Percentiles rank a stretch among this genome's conserved stretches.
phyloP scores from a whole-genome alignment of 805 yeast species.

The Sugiyamaella lignohabitans region DNA sequence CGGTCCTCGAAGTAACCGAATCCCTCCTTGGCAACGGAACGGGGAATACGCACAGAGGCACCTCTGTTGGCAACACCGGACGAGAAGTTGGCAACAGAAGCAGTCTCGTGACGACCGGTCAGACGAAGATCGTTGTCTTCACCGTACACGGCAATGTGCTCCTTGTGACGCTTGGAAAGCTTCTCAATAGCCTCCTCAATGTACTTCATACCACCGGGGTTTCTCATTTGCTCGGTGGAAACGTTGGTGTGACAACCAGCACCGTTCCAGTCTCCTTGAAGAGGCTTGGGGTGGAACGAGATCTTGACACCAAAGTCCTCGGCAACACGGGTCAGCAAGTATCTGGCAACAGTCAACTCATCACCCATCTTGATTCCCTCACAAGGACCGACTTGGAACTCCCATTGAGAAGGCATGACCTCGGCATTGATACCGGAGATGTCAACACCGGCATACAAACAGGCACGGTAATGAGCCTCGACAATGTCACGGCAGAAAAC shows the following conservation, averaged over 20 bases:
- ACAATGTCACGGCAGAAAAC: conserved; percentile 97
- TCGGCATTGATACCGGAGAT: conserved; percentile 98
- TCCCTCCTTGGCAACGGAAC: conserved; percentile 97
- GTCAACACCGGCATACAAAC: conserved; percentile 84
- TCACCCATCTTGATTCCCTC: conserved; percentile 95
- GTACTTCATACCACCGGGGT: conserved; percentile 90
- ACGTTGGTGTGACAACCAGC: conserved; percentile 99
- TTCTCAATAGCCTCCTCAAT: conserved; percentile 90
- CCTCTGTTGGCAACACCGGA: conserved; percentile 99
- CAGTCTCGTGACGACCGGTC: conserved; percentile 98
- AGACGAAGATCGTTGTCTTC: conserved; percentile 91
- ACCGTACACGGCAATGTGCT: conserved; percentile 94
- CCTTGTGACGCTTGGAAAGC: conserved; percentile 92
- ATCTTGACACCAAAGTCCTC: conserved; percentile 99
- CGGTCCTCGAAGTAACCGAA: conserved; percentile 99
- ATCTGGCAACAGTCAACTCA: conserved; percentile 94
- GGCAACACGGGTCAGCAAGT: conserved; percentile 86
- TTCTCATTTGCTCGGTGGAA: conserved; percentile 86
- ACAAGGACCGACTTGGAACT: conserved; percentile 99
- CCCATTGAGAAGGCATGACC: conserved; percentile 99
- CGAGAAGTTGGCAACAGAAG: conserved; percentile 82
- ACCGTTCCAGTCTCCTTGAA: conserved; percentile 95
- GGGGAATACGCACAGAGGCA: conserved; percentile 97
- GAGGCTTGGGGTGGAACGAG: conserved; percentile 98
- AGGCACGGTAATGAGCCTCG: conserved; percentile 98